phyloP scores from a whole-genome alignment of 768 basidiomycete genomes.

The Dioszegia crocea region DNA sequence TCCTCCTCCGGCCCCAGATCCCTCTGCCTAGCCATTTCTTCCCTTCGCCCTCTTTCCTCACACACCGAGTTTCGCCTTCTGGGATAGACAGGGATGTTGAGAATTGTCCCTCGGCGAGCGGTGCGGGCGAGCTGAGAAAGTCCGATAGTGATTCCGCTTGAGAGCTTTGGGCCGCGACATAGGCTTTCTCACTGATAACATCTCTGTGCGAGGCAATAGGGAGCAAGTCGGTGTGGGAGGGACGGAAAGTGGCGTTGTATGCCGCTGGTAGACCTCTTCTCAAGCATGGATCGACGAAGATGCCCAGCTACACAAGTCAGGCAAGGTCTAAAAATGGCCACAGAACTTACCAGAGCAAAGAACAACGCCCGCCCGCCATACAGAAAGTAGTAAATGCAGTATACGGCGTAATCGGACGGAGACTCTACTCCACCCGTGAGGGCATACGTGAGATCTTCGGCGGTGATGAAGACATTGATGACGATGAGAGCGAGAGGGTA shows the following conservation, averaged over 20 bases:
- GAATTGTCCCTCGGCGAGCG: no score
- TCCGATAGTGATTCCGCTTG: no score
- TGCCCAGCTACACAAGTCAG: constrained; percentile 11
- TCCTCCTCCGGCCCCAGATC: no score
- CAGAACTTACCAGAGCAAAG: constrained; percentile 16
- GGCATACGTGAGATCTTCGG: constrained; percentile 21
- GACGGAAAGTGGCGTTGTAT: neutral
- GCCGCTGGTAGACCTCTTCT: constrained; percentile 8
- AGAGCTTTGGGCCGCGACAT: no score
- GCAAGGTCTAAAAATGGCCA: neutral
- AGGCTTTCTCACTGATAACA: neutral
- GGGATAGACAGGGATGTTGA: no score
- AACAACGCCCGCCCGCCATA: constrained; percentile 27
- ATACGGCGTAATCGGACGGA: constrained; percentile 11
- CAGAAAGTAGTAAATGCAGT: constrained; percentile 21
- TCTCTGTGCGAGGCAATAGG: neutral
- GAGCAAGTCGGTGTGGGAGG: neutral
- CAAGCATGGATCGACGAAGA: constrained; percentile 31
- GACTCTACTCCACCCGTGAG: constrained; percentile 11
- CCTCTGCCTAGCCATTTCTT: no score
- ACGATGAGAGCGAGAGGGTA: constrained; percentile 26
- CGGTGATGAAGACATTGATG: constrained; percentile 25
- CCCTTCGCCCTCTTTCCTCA: no score
- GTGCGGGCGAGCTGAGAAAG: no score
- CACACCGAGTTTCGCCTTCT: no score